Percentiles rank a stretch among this genome's conserved stretches.
phyloP scores from a whole-genome alignment of 176 grass and related monocot species.

The Zoysia japonica region DNA sequence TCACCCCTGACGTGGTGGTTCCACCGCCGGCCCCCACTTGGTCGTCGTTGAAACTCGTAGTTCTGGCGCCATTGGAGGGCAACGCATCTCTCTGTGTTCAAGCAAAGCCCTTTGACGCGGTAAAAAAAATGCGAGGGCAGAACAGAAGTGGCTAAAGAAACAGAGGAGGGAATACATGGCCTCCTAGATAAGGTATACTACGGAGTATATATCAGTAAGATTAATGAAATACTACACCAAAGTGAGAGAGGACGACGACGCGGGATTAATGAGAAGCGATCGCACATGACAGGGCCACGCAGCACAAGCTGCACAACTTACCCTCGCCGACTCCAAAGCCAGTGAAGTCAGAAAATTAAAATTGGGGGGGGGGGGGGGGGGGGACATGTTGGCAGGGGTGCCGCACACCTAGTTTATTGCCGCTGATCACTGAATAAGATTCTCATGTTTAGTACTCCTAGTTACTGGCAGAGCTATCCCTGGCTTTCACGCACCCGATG shows the following conservation, averaged over 20 bases:
- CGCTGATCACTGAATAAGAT: conserved; percentile 41
- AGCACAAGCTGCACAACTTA: not conserved
- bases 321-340: conserved; percentile 8
- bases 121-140: not conserved
- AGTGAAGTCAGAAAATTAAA: conserved; percentile 46
- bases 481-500: conserved; percentile 21
- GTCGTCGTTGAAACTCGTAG: too few species aligned
- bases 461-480: conserved; percentile 14
- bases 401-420: conserved; percentile 24
- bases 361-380: not conserved
- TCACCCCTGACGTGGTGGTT: conserved; percentile 3
- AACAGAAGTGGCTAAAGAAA: not conserved
- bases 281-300: not conserved
- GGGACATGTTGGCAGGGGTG: not conserved
- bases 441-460: not conserved
- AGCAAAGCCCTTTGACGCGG: not conserved
- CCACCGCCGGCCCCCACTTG: conserved; percentile 10
- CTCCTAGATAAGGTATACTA: not conserved
- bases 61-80: too few species aligned
- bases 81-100: too few species aligned
- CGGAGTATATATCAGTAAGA: too few species aligned
- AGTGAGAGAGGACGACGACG: not conserved
- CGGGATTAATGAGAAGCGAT: not conserved
- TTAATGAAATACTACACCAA: too few species aligned
- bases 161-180: not conserved